Base-by-base conservation (phyloP, 2,329 filamentous ascomycete genomes). In the Calonectria montana region DNA sequence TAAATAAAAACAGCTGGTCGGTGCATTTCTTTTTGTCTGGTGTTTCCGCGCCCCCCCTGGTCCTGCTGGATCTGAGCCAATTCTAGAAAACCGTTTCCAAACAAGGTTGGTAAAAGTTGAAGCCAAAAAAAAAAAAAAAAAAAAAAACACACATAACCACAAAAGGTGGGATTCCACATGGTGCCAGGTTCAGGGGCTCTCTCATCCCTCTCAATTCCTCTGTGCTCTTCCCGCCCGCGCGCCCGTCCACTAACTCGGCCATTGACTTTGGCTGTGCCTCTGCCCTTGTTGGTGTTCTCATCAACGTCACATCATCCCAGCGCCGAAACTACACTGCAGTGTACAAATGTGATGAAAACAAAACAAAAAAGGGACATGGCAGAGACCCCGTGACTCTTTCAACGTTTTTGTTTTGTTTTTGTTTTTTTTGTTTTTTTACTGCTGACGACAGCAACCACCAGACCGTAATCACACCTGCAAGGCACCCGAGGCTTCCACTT, bases 401-500 rank as follows among this genome's bases (percentile, higher is more conserved):
- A 45, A 21, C 31, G 23, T 12, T n/a, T 12, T 35, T 25, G 10
- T 37, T 57, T 57, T 55, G 23, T 37, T 12, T 39, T 37, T 57
- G 16, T n/a, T 12, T 35, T 25, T 18, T 37, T 57, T 57, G 35
- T 37, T 37, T 12, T 39, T 37, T 57, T 41, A 65, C 39, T 64
- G 65, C 69, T 65, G 67, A 67, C 67, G 63, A 55, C 67, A 67
- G 48, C 69, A 43, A 64, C 55, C 43, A 55, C 53, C 53, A 59
- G 31, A n/a, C 69, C 63, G 65, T 45, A 47, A 63, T n/a, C 63
- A 67, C 21, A 71, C 27, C 68, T 71, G 67, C 71, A 73, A 73
- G 71, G 71, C 64, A 73, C 71, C 63, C 70, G 69, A 69, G 31
- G 48, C 65, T 68, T 65, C 65, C 59, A 65, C 27, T 71, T 68